Conservation (phyloP, 805 yeast species). For the Candida incommunis region DNA sequence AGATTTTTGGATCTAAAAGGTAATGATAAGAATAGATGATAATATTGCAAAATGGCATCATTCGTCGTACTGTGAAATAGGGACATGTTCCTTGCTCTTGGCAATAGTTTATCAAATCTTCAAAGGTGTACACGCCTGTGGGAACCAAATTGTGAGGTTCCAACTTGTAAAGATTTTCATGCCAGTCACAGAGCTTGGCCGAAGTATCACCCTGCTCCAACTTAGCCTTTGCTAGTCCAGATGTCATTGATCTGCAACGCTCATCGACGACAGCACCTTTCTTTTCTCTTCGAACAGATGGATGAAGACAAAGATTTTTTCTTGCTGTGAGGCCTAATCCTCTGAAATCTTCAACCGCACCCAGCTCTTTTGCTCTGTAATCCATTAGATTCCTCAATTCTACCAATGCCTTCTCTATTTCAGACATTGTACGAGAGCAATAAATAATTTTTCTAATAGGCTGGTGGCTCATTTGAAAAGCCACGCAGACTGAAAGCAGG, state of each 20-base stretch:
- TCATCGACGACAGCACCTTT: constrained; percentile 93
- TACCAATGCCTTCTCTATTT: constrained; percentile 90
- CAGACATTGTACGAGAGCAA: constrained; percentile 99
- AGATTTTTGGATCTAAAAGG: constrained; percentile 89
- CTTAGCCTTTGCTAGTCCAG: constrained; percentile 67
- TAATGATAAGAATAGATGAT: constrained; percentile 95
- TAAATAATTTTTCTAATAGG: constrained; percentile 89
- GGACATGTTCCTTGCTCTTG: constrained; percentile 78
- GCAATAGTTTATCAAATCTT: constrained; percentile 64
- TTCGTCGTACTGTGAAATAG: constrained; percentile 92
- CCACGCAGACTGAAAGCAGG: constrained; percentile 76
- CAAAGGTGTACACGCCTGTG: constrained; percentile 89
- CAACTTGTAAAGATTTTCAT: constrained; percentile 72
- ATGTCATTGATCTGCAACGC: constrained; percentile 86
- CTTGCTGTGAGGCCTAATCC: constrained; percentile 91
- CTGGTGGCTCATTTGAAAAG: constrained; percentile 87
- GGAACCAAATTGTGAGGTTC: constrained; percentile 88
- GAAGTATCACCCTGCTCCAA: constrained; percentile 46
- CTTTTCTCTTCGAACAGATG: constrained; percentile 71
- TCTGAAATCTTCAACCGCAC: constrained; percentile 77
- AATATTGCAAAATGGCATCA: constrained; percentile 84
- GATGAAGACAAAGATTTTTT: constrained; percentile 87
- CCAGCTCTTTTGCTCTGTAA: constrained; percentile 68
- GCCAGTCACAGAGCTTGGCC: constrained; percentile 66
- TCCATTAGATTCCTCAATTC: constrained; percentile 84